phyloP scores from a whole-genome alignment of 202 grass and related monocot species.

The Schoenoplectus tabernaemontani region DNA sequence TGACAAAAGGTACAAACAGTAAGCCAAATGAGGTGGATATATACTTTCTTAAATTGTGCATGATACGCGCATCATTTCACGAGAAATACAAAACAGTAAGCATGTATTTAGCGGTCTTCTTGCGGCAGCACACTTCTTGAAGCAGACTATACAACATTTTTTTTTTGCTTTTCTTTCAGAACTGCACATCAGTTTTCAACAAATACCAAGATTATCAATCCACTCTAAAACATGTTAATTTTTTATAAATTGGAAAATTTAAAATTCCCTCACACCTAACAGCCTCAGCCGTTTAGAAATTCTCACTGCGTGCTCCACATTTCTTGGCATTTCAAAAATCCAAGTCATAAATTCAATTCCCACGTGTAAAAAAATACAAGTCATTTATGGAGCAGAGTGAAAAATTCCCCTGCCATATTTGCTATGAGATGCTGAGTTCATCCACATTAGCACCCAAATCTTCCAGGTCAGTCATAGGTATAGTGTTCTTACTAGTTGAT shows the following conservation, averaged over 20 bases:
- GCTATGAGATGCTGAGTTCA: slow-evolving; percentile 64
- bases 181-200: too few species aligned
- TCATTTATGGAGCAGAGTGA: not conserved
- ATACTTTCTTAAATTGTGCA: not conserved
- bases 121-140: too few species aligned
- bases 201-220: not conserved
- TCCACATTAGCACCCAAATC: slow-evolving; percentile 37
- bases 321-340: not conserved
- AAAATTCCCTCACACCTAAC: not conserved
- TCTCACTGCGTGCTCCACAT: not conserved
- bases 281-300: not conserved
- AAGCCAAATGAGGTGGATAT: not conserved
- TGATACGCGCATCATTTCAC: too few species aligned
- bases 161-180: too few species aligned
- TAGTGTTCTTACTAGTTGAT: not conserved
- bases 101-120: too few species aligned
- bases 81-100: not conserved
- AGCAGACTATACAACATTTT: too few species aligned
- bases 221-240: slow-evolving; percentile 8
- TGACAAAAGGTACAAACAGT: too few species aligned
- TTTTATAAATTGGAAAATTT: not conserved
- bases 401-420: slow-evolving; percentile 1
- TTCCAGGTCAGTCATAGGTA: slow-evolving; percentile 24
- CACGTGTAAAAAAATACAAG: not conserved
- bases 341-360: not conserved